Base-by-base conservation (phyloP, 2,329 filamentous ascomycete genomes). In the Curvularia hawaiiensis region DNA sequence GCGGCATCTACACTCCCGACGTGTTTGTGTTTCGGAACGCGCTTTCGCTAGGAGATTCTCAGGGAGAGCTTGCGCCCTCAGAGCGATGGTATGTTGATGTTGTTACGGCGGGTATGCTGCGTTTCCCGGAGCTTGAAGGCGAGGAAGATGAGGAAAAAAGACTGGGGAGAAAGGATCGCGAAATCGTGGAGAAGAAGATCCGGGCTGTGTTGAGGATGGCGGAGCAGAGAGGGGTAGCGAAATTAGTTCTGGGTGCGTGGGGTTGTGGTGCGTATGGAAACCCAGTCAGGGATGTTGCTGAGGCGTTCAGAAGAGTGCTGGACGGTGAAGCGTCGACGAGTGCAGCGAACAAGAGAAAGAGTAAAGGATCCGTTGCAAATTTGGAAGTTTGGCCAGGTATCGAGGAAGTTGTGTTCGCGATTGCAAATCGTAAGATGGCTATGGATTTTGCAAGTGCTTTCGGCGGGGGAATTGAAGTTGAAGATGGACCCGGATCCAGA, bases 241-340 rank as follows among this genome's bases (percentile, higher is more conserved):
- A 76, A 54, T 64, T 88, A 0, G 83, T 89, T 0, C 75, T 89
- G 0, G 87, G 87, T 0, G 85, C 86, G 0, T 88, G 86, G 85
- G 87, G 87, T 0, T 88, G 85, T 58, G 86, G 86, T 3, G 84
- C 84, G 0, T 86, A 87, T 56, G 85, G 84, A 0, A 88, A 89
- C 60, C 87, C 86, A 0, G 80, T 86, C 0, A 74, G 74, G 1
- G 85, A 88, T 69, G 75, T 89, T 30, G 85, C 86, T 14, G 73
- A 76, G 18, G 79, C 82, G 0, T 89, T 86, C 82, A 78, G 76
- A 58, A 79, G 75, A 56, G 70, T 72, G 4, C 33, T 75, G 4
- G 30, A 55, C 50, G 57, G 59, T 5, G 20, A 5, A 5, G 16
- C 44, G 35, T 12, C 44, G 12, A 11, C 18, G n/a, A 18, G n/a